These are phyloP conservation scores for Cucurbita maxima DNA, from an alignment of 306 rosid genomes.

Conservation along the genomic window DNA sequence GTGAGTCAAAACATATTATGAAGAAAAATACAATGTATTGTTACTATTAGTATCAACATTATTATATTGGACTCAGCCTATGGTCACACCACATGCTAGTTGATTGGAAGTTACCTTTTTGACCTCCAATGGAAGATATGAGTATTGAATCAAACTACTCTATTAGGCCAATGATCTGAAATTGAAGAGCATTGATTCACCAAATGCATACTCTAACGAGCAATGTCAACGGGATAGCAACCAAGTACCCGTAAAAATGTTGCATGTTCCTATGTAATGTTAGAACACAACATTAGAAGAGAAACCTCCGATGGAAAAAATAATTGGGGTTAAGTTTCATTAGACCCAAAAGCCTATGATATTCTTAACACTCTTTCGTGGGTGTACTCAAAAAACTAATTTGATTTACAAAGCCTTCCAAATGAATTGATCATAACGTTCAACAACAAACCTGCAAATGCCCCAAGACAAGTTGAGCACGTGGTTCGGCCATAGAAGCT, in stretches of 20 bases:
- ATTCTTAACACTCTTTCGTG: neutral
- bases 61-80: neutral
- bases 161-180: neutral
- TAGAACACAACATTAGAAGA: neutral
- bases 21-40: neutral
- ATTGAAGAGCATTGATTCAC: neutral
- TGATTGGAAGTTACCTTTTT: neutral
- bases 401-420: neutral
- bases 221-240: slow-evolving; percentile 35
- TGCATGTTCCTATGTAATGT: slow-evolving; percentile 43
- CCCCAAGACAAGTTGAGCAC: slow-evolving; percentile 60
- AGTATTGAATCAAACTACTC: neutral
- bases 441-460: slow-evolving; percentile 50
- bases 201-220: neutral
- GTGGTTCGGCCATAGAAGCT: slow-evolving; percentile 86
- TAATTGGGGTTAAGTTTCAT: neutral
- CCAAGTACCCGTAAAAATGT: slow-evolving; percentile 66
- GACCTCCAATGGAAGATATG: neutral
- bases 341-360: neutral
- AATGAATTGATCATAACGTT: neutral
- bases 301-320: neutral
- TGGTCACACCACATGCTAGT: neutral
- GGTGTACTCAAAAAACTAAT: neutral
- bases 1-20: neutral
- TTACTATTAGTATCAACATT: neutral